Percentiles rank a stretch among this genome's conserved stretches.
Conservation (phyloP, 1,139 yeast genomes). For the Yamadazyma jaroonii region DNA sequence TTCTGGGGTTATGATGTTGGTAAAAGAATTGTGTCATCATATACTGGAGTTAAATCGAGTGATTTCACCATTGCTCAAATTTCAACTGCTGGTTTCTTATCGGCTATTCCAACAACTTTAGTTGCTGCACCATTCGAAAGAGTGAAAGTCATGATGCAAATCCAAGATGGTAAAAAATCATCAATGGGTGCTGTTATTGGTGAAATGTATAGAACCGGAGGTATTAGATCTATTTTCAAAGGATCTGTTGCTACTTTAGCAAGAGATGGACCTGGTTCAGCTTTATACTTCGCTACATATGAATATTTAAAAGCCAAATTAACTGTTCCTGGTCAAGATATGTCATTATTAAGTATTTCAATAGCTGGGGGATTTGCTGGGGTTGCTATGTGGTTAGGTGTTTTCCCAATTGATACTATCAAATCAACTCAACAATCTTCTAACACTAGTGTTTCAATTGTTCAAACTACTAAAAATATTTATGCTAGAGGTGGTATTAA, state of each 20-base stretch:
- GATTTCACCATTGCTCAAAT: constrained; percentile 65
- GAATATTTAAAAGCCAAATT: constrained; percentile 70
- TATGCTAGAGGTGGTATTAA: constrained; percentile 73
- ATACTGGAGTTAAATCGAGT: constrained; percentile 37
- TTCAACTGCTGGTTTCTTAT: constrained; percentile 91
- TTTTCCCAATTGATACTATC: constrained; percentile 95
- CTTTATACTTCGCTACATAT: constrained; percentile 92
- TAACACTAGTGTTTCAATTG: constrained; percentile 54
- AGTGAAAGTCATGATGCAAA: constrained; percentile 89
- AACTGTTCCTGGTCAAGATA: constrained; percentile 52
- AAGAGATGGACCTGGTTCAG: constrained; percentile 99
- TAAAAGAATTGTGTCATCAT: constrained; percentile 60
- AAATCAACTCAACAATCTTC: constrained; percentile 83
- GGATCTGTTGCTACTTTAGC: constrained; percentile 92
- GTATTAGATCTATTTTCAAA: constrained; percentile 78
- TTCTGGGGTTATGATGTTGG: constrained; percentile 99
- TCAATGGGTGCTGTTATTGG: constrained; percentile 60
- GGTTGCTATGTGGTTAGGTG: constrained; percentile 94
- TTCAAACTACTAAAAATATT: constrained; percentile 63
- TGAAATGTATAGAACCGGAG: constrained; percentile 78
- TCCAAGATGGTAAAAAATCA: constrained; percentile 54
- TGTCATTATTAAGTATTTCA: constrained; percentile 73
- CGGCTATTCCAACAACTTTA: constrained; percentile 91
- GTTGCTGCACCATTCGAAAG: constrained; percentile 98
- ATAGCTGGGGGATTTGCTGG: constrained; percentile 96